Evolutionary conservation across 805 yeast species (phyloP), one percentile per base, ranked within the genome.

Genomic region (Saccharomyces jurei): DNA sequence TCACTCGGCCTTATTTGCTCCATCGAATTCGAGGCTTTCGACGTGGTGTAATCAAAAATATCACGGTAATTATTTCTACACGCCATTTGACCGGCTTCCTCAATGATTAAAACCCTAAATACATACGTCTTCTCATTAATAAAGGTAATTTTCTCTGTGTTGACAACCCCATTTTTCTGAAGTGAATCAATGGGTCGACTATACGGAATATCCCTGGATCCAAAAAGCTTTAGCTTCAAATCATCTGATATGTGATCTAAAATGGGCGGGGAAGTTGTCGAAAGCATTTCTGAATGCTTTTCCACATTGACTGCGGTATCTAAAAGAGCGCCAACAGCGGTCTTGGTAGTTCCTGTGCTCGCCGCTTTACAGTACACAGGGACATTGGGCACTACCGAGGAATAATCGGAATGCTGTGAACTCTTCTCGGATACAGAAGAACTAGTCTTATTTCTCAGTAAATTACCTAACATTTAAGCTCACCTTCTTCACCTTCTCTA

Each of bases 41-140:
- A 64, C 53, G 59, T 62, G 4, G 66, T 60, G 41, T 70, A 64
- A 54, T 74, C 78, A 51, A 69, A 62, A 9, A 65, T 57, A 0
- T 70, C 58, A 41, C 60, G 67, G 53, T 71, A 69, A 55, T 73
- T 73, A 55, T 71, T 67, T 41, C 70, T 63, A 52, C 69, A 63
- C 47, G 70, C 65, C 46, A 71, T 58, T 32, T 69, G 72, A 3
- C 74, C 75, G 4, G 72, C 68, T 51, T 73, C 77, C 52, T 71
- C 72, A 0, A 72, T 68, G 1, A 74, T 58, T 2, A 74, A 26
- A 14, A 74, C 51, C 49, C 77, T 61, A 52, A 68, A 74, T 3
- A 62, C 63, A 49, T 61, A 57, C 9, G 58, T 30, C 1, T 54
- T 46, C 17, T 50, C 50, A 46, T 52, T 48, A 2, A 47, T 30